Percentiles rank a stretch among this genome's conserved stretches.
Evolutionary conservation across 169 alveolate genomes (phyloP).

Genomic region (Eimeria nieschulzi): DNA sequence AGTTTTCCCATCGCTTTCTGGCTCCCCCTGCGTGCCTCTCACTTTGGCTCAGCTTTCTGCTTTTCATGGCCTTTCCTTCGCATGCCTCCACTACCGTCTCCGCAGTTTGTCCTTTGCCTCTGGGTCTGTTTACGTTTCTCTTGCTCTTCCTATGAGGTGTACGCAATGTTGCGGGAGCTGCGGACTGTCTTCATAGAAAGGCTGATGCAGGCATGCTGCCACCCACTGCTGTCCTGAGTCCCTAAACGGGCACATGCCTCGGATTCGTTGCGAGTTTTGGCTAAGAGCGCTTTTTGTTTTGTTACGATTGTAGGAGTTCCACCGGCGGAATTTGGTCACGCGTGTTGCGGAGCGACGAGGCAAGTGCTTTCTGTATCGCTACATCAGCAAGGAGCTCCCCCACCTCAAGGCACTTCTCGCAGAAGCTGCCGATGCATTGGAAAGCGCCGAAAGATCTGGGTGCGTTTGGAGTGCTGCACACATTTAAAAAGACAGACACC

Average conservation of each 20-base stretch:
- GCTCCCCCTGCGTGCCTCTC: neutral
- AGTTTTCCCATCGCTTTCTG: neutral
- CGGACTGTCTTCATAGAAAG: too few relatives aligned
- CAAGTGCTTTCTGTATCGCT: conserved; percentile 71
- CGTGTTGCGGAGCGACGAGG: conserved; percentile 74
- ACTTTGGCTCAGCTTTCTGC: too few relatives aligned
- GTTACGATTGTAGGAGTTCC: conserved; percentile 50
- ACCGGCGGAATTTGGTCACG: conserved; percentile 45
- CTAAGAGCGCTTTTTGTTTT: neutral
- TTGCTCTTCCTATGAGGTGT: too few relatives aligned
- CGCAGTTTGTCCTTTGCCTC: too few relatives aligned
- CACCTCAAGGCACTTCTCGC: conserved; percentile 24
- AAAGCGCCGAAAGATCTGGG: too few relatives aligned
- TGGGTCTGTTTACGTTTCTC: too few relatives aligned
- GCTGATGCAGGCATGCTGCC: too few relatives aligned
- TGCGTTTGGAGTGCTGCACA: too few relatives aligned
- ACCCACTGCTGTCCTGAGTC: too few relatives aligned
- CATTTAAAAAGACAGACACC: too few relatives aligned
- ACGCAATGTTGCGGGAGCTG: too few relatives aligned
- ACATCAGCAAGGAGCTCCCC: conserved; percentile 46
- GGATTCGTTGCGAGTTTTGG: neutral
- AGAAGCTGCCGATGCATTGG: neutral
- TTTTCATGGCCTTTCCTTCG: neutral
- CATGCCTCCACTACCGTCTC: neutral
- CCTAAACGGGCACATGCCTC: neutral